Percentiles rank a stretch among this genome's conserved stretches.
phyloP scores from a whole-genome alignment of 352 stramenopile species.

The Elongisporangium prolatum region DNA sequence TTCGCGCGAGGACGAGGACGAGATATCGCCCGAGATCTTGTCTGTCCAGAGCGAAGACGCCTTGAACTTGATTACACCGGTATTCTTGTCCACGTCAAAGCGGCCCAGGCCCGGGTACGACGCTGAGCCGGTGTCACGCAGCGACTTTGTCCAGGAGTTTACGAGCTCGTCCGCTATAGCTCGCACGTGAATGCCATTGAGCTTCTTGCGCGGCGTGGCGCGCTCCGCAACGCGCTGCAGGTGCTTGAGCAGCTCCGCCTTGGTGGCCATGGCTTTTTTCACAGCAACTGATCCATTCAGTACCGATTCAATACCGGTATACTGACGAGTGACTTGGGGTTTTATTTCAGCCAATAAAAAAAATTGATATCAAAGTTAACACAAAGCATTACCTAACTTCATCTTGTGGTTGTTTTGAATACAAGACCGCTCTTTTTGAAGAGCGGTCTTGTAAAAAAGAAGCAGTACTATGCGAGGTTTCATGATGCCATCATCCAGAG shows the following conservation, averaged over 20 bases:
- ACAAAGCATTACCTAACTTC: background rate
- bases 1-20: constrained; percentile 18
- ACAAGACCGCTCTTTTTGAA: background rate
- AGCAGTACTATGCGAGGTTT: background rate
- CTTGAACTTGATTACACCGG: constrained; percentile 46
- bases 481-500: constrained; percentile 1
- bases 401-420: background rate
- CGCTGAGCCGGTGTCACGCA: constrained; percentile 37
- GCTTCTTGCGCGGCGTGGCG: constrained; percentile 29
- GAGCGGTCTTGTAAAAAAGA: too few species aligned
- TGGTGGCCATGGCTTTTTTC: constrained; percentile 5
- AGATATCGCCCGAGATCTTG: constrained; percentile 35
- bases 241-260: constrained; percentile 43
- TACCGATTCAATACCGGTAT: too few species aligned
- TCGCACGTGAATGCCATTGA: constrained; percentile 40
- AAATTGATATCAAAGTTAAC: background rate
- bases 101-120: constrained; percentile 32
- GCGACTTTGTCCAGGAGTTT: constrained; percentile 30
- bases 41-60: constrained; percentile 26
- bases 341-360: too few species aligned
- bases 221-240: constrained; percentile 28
- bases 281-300: too few species aligned
- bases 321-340: too few species aligned
- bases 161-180: constrained; percentile 35
- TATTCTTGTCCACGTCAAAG: constrained; percentile 40